phyloP scores from a whole-genome alignment of 306 rosid genomes.

The Myrica gale region DNA sequence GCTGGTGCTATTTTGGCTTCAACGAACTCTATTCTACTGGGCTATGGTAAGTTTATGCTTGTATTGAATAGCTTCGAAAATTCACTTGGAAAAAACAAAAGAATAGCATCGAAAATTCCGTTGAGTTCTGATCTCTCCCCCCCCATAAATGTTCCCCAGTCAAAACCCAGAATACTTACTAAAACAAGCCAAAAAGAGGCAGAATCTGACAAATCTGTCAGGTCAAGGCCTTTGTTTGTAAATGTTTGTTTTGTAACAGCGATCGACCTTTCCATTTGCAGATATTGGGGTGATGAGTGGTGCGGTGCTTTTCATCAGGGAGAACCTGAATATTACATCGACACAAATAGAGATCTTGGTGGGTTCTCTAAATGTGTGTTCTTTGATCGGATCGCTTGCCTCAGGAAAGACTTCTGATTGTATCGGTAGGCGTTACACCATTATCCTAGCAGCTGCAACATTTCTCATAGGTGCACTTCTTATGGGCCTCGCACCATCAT shows the following conservation, averaged over 20 bases:
- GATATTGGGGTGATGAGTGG: constrained; percentile 96
- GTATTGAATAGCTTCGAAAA: neutral
- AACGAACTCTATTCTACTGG: constrained; percentile 74
- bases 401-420: constrained; percentile 68
- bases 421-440: constrained; percentile 79
- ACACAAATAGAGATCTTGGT: constrained; percentile 69
- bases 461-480: constrained; percentile 62
- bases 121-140: constrained; percentile 23
- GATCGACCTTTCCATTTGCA: constrained; percentile 1
- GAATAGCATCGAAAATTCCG: neutral
- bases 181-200: neutral
- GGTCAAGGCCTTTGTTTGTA: neutral
- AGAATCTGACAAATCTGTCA: neutral
- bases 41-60: constrained; percentile 55
- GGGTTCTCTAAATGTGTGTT: constrained; percentile 64
- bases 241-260: neutral
- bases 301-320: constrained; percentile 58
- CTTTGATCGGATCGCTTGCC: constrained; percentile 71
- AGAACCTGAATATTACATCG: constrained; percentile 54
- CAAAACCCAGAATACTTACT: neutral
- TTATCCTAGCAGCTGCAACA: constrained; percentile 49
- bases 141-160: constrained; percentile 4
- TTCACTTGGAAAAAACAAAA: no score
- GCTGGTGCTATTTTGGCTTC: constrained; percentile 73
- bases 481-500: constrained; percentile 74